Evolutionary conservation across 2,329 filamentous ascomycete genomes (phyloP), one percentile per base, ranked within the genome.

Genomic region (Cladorrhinum sp.): DNA sequence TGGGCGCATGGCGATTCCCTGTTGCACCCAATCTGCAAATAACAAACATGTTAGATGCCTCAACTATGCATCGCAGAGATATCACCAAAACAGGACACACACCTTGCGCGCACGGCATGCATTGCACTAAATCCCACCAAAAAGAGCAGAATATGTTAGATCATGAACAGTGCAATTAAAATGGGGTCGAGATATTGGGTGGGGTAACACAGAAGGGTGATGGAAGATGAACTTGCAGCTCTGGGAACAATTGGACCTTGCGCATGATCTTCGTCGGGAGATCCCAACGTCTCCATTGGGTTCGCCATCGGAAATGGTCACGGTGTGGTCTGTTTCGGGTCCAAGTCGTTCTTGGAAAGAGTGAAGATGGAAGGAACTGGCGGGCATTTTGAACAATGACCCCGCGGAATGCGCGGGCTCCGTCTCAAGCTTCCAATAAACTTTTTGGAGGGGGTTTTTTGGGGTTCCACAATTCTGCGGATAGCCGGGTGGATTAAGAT

Each of bases 1-100:
- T 75, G 73, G 36, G 73, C 71, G 36, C 74, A 76, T 1, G 74
- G 74, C 1, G 65, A 69, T 54, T 75, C 71, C 60, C 74, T 72
- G 62, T 75, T 73, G 64, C 74, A 76, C 10, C 74, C 73, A 52
- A 75, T 66, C 64, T 66, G 29, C 8, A 45, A 36, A 36, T 13
- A 1, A 13, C 51, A 53, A 32, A 25, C 13, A 24, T n/a, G 27
- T n/a, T 20, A 10, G 16, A n/a, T 29, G 25, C 16, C 25, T 24
- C 23, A 6, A 41, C 20, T n/a, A 16, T 45, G 6, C 50, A 23
- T n/a, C n/a, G n/a, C n/a, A 10, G 25, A 10, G 20, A 8, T 22
- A 9, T n/a, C 23, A 16, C 9, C 6, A 13, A 24, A 38, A 27
- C 16, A 23, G 29, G 10, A 20, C 10, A 32, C 57, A 10, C 32